Conservation (phyloP, 495 filamentous ascomycete species). For the Xylaria castorea region DNA sequence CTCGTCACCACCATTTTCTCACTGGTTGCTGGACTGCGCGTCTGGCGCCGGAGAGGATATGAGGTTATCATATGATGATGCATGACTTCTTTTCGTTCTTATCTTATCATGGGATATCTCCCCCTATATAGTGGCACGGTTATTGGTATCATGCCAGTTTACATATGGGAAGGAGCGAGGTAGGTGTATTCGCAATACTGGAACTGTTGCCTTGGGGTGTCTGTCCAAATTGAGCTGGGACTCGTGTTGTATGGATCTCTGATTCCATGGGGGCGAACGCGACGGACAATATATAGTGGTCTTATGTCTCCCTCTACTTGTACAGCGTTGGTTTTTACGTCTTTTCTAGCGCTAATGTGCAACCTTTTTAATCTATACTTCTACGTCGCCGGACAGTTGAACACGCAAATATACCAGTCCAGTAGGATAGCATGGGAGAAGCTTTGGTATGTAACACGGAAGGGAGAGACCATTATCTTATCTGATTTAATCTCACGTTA, state of each 20-base stretch:
- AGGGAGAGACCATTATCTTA: neutral
- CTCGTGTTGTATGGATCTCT: too few species aligned
- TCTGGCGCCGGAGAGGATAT: constrained; percentile 50
- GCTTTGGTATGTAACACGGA: neutral
- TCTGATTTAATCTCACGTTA: neutral
- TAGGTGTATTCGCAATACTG: neutral
- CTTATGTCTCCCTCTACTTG: too few species aligned
- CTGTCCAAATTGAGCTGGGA: too few species aligned
- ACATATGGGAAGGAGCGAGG: neutral
- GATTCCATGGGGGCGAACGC: too few species aligned
- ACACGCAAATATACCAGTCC: neutral
- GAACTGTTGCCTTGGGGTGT: neutral
- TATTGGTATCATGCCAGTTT: too few species aligned
- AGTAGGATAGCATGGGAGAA: neutral
- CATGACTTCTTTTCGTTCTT: neutral
- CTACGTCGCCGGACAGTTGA: neutral
- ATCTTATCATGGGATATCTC: too few species aligned
- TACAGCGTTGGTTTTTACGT: neutral
- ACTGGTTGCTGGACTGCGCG: constrained; percentile 49
- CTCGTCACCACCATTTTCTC: constrained; percentile 50
- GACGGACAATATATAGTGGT: too few species aligned
- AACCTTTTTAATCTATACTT: neutral
- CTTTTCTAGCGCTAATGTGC: neutral
- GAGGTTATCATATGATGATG: neutral
- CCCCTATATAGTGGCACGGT: too few species aligned